Evolutionary conservation across 192 early-diverging fungal genomes (phyloP).

Genomic region (Spinellus fusiger): DNA sequence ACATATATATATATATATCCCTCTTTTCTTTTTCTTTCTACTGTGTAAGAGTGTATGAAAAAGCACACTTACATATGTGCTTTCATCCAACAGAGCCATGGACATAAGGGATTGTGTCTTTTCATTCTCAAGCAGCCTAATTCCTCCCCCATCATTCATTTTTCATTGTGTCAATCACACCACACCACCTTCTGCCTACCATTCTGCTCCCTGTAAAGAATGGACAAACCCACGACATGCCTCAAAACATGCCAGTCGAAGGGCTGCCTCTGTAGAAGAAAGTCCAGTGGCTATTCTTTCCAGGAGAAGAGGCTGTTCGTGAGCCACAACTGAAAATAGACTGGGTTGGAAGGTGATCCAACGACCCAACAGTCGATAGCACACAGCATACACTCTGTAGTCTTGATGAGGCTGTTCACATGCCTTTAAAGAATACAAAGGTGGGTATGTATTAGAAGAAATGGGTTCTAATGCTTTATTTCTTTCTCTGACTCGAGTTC

Average conservation of each 20-base stretch:
- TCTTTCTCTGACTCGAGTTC: too few species aligned
- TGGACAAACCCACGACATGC: conserved; percentile 11
- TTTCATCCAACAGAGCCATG: conserved; percentile 35
- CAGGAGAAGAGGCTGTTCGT: neutral
- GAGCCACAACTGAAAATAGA: neutral
- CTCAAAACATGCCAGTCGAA: conserved; percentile 22
- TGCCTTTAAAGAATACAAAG: conserved; percentile 10
- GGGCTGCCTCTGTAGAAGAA: conserved; percentile 7
- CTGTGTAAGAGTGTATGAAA: neutral
- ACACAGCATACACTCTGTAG: conserved; percentile 17
- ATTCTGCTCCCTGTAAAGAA: neutral
- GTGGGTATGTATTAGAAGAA: too few species aligned
- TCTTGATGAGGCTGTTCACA: conserved; percentile 22
- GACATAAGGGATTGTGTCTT: conserved; percentile 24
- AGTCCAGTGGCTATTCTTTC: neutral
- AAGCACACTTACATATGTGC: conserved; percentile 38
- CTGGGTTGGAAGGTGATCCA: neutral
- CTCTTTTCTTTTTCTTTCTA: neutral
- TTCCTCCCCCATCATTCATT: too few species aligned
- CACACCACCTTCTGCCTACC: too few species aligned
- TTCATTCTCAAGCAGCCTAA: conserved; percentile 35
- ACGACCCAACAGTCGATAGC: conserved; percentile 21
- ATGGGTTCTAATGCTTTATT: too few species aligned
- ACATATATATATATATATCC: neutral
- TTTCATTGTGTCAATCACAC: too few species aligned